phyloP scores from a whole-genome alignment of 768 basidiomycete genomes.

The Leccinum fibrillosum region DNA sequence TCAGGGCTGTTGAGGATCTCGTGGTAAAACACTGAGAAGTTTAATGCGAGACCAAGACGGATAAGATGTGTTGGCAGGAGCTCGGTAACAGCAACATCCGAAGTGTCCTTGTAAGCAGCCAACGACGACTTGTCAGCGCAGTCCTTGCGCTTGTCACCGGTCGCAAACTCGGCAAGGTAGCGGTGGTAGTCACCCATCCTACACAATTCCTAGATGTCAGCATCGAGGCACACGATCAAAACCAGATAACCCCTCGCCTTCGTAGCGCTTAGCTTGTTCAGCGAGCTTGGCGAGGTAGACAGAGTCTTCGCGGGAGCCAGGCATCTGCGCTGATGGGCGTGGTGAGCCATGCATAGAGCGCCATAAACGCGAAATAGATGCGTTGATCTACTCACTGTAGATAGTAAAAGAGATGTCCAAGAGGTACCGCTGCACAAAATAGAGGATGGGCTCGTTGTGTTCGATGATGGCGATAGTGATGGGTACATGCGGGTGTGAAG shows the following conservation, averaged over 20 bases:
- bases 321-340: constrained; percentile 49
- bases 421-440: no score
- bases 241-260: constrained; percentile 52
- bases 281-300: constrained; percentile 99
- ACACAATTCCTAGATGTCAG: constrained; percentile 4
- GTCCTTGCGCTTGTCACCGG: constrained; percentile 95
- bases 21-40: constrained; percentile 99
- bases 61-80: constrained; percentile 96
- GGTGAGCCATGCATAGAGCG: constrained; percentile 17
- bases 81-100: constrained; percentile 94
- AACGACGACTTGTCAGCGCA: constrained; percentile 91
- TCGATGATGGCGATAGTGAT: no score
- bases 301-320: constrained; percentile 85
- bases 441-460: no score
- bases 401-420: no score
- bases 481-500: no score
- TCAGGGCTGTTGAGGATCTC: constrained; percentile 99
- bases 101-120: constrained; percentile 96
- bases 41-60: constrained; percentile 95
- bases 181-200: constrained; percentile 99
- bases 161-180: constrained; percentile 97
- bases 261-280: constrained; percentile 99
- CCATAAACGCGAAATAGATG: constrained; percentile 28
- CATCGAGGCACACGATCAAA: constrained; percentile 14
- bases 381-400: no score